Conservation (phyloP, 2,329 filamentous ascomycete genomes). For the Ascosphaera acerosa region DNA sequence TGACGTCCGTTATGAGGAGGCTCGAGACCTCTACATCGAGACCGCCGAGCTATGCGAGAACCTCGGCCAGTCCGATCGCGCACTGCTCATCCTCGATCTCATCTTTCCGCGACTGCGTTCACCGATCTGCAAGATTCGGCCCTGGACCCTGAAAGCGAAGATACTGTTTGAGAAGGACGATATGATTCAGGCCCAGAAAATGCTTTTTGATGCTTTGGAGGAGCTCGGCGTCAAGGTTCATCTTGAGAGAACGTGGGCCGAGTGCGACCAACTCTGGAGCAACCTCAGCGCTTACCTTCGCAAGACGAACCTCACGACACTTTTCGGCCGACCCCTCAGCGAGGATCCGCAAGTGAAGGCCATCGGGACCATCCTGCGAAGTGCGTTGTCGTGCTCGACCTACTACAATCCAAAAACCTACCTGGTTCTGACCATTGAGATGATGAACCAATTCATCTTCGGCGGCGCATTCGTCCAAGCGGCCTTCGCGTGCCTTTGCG, state of each 20-base stretch:
- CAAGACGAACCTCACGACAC: conserved; percentile 25
- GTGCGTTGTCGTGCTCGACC: conserved; percentile 31
- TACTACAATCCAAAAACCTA: conserved; percentile 35
- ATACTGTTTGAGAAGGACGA: conserved; percentile 54
- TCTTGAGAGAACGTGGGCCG: conserved; percentile 41
- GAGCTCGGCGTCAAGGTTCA: conserved; percentile 43
- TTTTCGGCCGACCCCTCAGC: conserved; percentile 17
- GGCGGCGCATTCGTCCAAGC: conserved; percentile 30
- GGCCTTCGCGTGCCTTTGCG: conserved; percentile 31
- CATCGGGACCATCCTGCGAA: conserved; percentile 29
- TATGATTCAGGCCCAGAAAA: conserved; percentile 38
- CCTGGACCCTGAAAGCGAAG: conserved; percentile 59
- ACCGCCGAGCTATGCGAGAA: conserved; percentile 65
- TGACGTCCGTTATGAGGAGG: conserved; percentile 71
- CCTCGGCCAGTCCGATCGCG: conserved; percentile 43
- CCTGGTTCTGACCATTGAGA: conserved; percentile 32
- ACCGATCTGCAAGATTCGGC: conserved; percentile 55
- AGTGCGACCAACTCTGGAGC: conserved; percentile 53
- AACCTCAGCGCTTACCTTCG: conserved; percentile 34
- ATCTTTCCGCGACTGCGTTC: conserved; percentile 46
- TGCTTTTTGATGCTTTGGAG: conserved; percentile 43
- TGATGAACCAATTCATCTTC: conserved; percentile 30
- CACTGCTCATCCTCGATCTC: conserved; percentile 39
- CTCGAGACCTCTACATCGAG: conserved; percentile 50
- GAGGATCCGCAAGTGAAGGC: conserved; percentile 19